Evolutionary conservation across 83 land plant species (phyloP).

Genomic region (Thuja plicata): DNA sequence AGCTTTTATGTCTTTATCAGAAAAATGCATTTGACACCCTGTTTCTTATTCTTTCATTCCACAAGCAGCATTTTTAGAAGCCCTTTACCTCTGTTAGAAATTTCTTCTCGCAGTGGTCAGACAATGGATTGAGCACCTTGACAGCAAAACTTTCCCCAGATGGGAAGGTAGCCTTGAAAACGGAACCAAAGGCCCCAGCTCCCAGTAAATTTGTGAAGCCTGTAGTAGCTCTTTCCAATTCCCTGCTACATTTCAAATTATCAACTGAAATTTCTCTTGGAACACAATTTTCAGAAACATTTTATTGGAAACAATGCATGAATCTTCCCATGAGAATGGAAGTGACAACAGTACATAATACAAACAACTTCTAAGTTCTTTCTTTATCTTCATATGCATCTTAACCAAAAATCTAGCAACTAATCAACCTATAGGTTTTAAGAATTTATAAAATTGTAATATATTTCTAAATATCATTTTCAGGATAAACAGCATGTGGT

Average conservation of each 20-base stretch:
- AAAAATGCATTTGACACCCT: background rate
- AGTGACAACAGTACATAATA: background rate
- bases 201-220: constrained; percentile 44
- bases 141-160: constrained; percentile 33
- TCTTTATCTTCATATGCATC: background rate
- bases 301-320: background rate
- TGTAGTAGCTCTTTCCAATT: constrained; percentile 36
- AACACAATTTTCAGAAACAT: background rate
- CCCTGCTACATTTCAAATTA: constrained; percentile 19
- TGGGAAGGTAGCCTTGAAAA: constrained; percentile 34
- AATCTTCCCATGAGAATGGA: background rate
- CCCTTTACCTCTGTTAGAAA: constrained; percentile 41
- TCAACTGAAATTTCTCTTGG: background rate
- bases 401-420: background rate
- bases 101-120: constrained; percentile 43
- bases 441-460: background rate
- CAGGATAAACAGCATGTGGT: background rate
- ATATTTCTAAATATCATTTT: background rate
- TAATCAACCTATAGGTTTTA: background rate
- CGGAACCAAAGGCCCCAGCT: constrained; percentile 46
- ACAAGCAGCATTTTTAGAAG: background rate
- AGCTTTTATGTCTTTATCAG: background rate
- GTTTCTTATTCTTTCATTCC: background rate
- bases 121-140: constrained; percentile 30
- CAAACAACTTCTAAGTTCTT: background rate